Base-by-base conservation (phyloP, 2,329 filamentous ascomycete species). In the Plectosphaerella plurivora region DNA sequence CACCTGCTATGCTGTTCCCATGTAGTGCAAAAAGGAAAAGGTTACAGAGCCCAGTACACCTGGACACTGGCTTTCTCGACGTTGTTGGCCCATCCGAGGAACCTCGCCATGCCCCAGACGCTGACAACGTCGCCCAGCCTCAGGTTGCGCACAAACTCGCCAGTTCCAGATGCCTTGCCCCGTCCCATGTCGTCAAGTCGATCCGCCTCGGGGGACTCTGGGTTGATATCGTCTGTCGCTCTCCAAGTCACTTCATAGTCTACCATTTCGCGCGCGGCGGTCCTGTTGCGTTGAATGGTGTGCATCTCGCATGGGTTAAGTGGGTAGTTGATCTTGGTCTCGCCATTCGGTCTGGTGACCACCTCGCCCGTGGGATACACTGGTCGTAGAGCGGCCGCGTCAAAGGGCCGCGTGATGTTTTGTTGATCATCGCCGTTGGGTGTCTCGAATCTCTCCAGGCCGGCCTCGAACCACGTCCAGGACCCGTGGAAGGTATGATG, bases 401-500 rank as follows among this genome's bases (percentile, higher is more conserved):
- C 61, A 9, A 72, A 44, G 7, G 44, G 44, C 44, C 12, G 6
- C 45, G 5, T 7, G 9, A n/a, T 47, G 37, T 20, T 16, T 59
- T 54, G 59, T 58, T 15, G 59, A 59, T 39, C 37, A 2, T 39
- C 16, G 37, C 15, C 37, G 16, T 15, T n/a, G 16, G 14, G 37
- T 18, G 68, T 68, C 45, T 78, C 76, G 47, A 82, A 78, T 4
- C 73, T 73, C 64, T 87, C 83, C 15, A 84, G 62, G 0, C 83
- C 83, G 15, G 75, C 81, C 51, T 86, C 83, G 53, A 86, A 85
- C 83, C 83, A 87, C 0, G 83, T 83, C 66, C 68, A 83, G 0
- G 83, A 81, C 3, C 65, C 68, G 0, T 62, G 57, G 51, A 75
- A 85, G 1, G 72, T 73, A 2, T 71, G 71, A 2, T 60, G 61